A percentile compares a stretch with the other conserved stretches of the same genome.
These are phyloP conservation scores for Dendrobium chrysotoxum DNA, from an alignment of 106 monocot genomes.

Conservation along the genomic window DNA sequence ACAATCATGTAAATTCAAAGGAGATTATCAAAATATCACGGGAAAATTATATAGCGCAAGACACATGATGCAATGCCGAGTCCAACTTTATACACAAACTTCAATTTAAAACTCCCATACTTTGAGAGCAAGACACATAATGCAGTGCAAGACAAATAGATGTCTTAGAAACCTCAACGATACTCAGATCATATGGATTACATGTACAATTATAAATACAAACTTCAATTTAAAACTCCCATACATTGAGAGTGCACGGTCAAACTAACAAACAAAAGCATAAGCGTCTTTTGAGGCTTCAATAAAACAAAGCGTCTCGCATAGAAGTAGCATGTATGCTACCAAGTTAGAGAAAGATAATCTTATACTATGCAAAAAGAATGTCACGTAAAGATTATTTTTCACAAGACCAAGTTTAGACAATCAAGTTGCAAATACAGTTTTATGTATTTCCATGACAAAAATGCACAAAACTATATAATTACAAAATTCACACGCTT, in stretches of 20 bases:
- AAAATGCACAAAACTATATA: too few species aligned
- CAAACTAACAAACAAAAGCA: background rate
- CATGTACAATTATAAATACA: background rate
- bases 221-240: background rate
- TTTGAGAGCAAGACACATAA: too few species aligned
- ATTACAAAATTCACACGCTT: too few species aligned
- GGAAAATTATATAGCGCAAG: background rate
- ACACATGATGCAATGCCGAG: background rate
- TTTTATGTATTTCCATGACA: too few species aligned
- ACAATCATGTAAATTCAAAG: background rate
- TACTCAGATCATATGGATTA: background rate
- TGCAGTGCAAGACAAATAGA: background rate
- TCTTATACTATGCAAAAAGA: too few species aligned
- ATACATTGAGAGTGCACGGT: background rate
- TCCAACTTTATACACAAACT: background rate
- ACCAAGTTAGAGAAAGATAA: too few species aligned
- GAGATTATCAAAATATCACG: background rate
- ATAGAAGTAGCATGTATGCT: too few species aligned
- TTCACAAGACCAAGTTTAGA: too few species aligned
- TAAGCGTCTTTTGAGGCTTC: background rate
- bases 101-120: background rate
- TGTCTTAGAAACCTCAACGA: background rate
- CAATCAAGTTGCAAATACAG: too few species aligned
- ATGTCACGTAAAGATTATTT: too few species aligned
- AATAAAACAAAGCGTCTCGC: background rate